Percentiles rank a stretch among this genome's conserved stretches.
Conservation (phyloP, 2,329 filamentous ascomycete species). For the Claviceps pazoutovae region DNA sequence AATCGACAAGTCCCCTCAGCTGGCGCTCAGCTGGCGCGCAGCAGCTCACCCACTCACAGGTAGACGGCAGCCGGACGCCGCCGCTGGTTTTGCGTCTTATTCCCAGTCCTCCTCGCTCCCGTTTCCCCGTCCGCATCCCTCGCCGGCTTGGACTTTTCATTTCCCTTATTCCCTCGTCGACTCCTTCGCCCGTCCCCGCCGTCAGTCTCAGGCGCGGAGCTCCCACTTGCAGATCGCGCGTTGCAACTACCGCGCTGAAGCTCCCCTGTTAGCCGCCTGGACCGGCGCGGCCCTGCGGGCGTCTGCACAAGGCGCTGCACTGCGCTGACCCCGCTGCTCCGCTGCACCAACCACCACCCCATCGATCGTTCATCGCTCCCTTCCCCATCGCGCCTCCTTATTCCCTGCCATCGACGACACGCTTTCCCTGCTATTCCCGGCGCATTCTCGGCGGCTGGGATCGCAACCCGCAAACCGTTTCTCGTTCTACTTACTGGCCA, state of each 20-base stretch:
- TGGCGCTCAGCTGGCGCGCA: background rate
- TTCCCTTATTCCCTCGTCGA: background rate
- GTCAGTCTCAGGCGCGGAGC: background rate
- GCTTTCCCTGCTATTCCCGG: conserved; percentile 5
- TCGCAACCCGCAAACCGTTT: background rate
- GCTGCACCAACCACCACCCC: background rate
- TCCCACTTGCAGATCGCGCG: background rate
- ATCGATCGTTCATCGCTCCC: background rate
- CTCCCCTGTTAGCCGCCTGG: background rate
- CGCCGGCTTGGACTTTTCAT: background rate
- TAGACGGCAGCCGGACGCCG: background rate
- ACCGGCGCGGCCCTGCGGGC: background rate
- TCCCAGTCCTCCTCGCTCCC: conserved; percentile 6
- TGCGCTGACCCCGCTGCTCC: background rate
- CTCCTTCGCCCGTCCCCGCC: background rate
- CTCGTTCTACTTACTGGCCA: background rate
- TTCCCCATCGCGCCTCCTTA: conserved; percentile 11
- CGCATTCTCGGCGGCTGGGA: background rate
- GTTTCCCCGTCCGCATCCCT: conserved; percentile 5
- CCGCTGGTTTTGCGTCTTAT: conserved; percentile 6
- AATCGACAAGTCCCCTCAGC: background rate
- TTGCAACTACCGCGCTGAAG: background rate
- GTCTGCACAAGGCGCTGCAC: background rate
- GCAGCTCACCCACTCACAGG: background rate
- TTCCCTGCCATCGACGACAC: conserved; percentile 18